Percentiles rank a stretch among this genome's conserved stretches.
Evolutionary conservation across 305 asterid species (phyloP).

Genomic region (Rubia tinctorum): DNA sequence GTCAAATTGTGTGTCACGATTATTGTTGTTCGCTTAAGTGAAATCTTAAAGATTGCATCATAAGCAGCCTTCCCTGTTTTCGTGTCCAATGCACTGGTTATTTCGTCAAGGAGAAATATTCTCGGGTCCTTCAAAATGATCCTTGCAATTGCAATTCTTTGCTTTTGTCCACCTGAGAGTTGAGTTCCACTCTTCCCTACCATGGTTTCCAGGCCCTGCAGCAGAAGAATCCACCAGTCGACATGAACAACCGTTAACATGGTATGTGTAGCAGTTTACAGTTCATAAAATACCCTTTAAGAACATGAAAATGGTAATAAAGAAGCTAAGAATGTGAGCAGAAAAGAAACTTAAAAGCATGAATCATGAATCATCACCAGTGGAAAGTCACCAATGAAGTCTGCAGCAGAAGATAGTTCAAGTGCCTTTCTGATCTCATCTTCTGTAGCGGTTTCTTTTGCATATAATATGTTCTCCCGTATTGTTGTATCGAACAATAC

Average conservation of each 20-base stretch:
- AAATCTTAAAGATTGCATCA: slow-evolving; percentile 56
- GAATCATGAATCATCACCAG: slow-evolving; percentile 2
- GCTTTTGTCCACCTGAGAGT: slow-evolving; percentile 87
- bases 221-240: not conserved
- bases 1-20: slow-evolving; percentile 67
- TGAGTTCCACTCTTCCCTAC: slow-evolving; percentile 78
- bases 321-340: not conserved
- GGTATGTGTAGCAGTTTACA: not conserved
- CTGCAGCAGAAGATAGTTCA: slow-evolving; percentile 5
- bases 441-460: slow-evolving; percentile 20
- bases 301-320: not conserved
- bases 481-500: slow-evolving; percentile 57
- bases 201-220: slow-evolving; percentile 67
- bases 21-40: slow-evolving; percentile 54
- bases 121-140: slow-evolving; percentile 63
- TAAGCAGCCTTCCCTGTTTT: slow-evolving; percentile 66
- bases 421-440: slow-evolving; percentile 16
- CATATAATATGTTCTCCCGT: slow-evolving; percentile 60
- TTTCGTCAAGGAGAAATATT: slow-evolving; percentile 77
- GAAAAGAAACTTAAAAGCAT: not conserved
- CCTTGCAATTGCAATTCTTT: slow-evolving; percentile 72
- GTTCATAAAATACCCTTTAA: not conserved
- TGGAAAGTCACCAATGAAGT: slow-evolving; percentile 12
- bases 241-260: not conserved
- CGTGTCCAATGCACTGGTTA: slow-evolving; percentile 72